Conservation (phyloP, 2,329 filamentous ascomycete genomes). For the Teratosphaeriaceae sp. region DNA sequence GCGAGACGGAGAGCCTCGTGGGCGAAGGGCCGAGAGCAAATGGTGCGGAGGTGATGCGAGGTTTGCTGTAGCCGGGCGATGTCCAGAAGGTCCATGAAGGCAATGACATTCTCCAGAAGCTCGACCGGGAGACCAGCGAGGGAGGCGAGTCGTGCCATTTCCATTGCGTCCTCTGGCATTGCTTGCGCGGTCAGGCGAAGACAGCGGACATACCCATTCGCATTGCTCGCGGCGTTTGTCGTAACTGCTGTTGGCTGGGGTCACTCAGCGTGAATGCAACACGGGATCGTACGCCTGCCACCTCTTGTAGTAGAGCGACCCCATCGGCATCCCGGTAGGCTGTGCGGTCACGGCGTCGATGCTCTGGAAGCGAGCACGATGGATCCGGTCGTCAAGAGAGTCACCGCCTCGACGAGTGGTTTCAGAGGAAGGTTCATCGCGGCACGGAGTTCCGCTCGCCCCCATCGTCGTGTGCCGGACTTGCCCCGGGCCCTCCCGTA, state of each 20-base stretch:
- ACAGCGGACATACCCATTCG: too few species aligned
- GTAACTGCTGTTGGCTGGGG: too few species aligned
- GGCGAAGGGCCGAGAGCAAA: background rate
- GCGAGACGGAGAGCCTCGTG: background rate
- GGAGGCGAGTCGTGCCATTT: too few species aligned
- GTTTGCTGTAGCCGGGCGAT: background rate
- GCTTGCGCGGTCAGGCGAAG: too few species aligned
- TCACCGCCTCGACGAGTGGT: too few species aligned
- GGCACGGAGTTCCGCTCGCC: too few species aligned
- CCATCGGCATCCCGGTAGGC: background rate
- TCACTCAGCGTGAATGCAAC: background rate
- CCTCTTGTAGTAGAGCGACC: background rate
- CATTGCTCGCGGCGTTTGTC: too few species aligned
- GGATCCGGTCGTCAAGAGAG: too few species aligned
- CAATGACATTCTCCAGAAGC: background rate
- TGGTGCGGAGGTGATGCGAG: background rate
- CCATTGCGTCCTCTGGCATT: too few species aligned
- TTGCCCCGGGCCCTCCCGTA: too few species aligned
- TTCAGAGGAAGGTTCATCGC: too few species aligned
- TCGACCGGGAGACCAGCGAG: background rate
- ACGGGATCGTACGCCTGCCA: background rate
- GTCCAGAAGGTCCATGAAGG: background rate
- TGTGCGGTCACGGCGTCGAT: background rate
- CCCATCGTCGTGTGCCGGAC: too few species aligned
- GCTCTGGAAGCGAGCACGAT: background rate